phyloP scores from a whole-genome alignment of 1,139 yeast genomes.

The Yamadazyma triangularis region DNA sequence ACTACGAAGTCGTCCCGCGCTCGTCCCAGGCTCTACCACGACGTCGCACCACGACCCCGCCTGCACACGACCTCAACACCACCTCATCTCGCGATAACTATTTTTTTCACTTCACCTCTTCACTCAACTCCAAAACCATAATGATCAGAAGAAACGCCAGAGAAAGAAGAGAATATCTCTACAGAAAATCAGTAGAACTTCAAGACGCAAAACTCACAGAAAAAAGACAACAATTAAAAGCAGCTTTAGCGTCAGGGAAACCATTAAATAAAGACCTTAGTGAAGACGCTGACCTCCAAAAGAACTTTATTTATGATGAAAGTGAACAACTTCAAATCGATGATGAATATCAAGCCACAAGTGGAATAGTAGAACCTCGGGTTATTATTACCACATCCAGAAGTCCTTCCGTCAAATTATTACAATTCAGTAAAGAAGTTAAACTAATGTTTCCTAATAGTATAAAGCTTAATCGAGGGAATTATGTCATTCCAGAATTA shows the following conservation, averaged over 20 bases:
- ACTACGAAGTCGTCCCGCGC: too few species aligned
- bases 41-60: too few species aligned
- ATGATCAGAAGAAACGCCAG: conserved; percentile 89
- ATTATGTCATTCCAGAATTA: conserved; percentile 77
- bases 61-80: too few species aligned
- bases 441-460: conserved; percentile 87
- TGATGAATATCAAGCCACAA: conserved; percentile 84
- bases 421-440: conserved; percentile 91
- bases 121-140: too few species aligned
- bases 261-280: conserved; percentile 86
- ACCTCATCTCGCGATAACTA: too few species aligned
- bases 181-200: conserved; percentile 80
- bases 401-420: conserved; percentile 77
- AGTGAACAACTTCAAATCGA: conserved; percentile 62
- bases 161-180: conserved; percentile 89
- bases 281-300: conserved; percentile 77
- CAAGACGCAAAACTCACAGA: conserved; percentile 86
- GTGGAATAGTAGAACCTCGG: conserved; percentile 91
- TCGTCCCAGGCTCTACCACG: too few species aligned
- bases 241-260: conserved; percentile 88
- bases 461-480: conserved; percentile 88
- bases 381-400: conserved; percentile 90
- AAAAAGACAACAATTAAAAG: conserved; percentile 80
- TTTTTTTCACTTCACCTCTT: too few species aligned
- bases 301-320: conserved; percentile 82